phyloP scores from a whole-genome alignment of 2,329 filamentous ascomycete species.

The Cyphellophora europaea region DNA sequence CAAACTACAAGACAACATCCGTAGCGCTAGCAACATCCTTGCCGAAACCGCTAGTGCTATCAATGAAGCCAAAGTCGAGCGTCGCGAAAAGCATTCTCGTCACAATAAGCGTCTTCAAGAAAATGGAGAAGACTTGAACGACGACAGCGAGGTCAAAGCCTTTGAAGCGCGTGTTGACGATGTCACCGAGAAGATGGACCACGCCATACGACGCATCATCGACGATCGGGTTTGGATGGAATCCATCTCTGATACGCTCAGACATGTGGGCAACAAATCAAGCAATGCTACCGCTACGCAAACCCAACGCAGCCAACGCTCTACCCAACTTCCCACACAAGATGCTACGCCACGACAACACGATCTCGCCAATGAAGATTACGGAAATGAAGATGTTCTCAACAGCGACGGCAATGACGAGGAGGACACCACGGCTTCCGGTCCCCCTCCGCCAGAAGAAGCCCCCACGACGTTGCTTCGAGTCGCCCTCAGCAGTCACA shows the following conservation, averaged over 20 bases:
- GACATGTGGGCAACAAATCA: constrained; percentile 29
- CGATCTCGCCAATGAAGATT: constrained; percentile 23
- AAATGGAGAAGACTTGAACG: constrained; percentile 1
- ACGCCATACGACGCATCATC: constrained; percentile 47
- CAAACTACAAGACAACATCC: constrained; percentile 7
- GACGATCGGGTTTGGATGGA: constrained; percentile 44
- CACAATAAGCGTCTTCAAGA: constrained; percentile 2
- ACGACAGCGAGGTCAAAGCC: constrained; percentile 25
- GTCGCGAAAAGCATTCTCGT: constrained; percentile 2
- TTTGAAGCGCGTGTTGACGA: constrained; percentile 38
- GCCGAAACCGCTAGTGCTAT: constrained; percentile 7
- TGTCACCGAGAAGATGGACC: constrained; percentile 48
- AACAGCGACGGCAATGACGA: constrained; percentile 19
- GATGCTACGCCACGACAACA: constrained; percentile 19
- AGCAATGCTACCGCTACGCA: constrained; percentile 13
- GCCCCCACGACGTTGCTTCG: constrained; percentile 11
- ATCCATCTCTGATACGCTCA: constrained; percentile 33
- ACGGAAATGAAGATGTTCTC: constrained; percentile 25
- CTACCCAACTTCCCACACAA: constrained; percentile 27
- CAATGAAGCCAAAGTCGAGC: constrained; percentile 8
- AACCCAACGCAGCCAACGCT: constrained; percentile 21
- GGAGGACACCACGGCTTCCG: constrained; percentile 27
- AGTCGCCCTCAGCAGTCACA: constrained; percentile 21
- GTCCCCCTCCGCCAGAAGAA: constrained; percentile 1
- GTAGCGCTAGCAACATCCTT: constrained; percentile 7